Conservation (phyloP, 805 yeast species). For the Wickerhamiella shivajii region DNA sequence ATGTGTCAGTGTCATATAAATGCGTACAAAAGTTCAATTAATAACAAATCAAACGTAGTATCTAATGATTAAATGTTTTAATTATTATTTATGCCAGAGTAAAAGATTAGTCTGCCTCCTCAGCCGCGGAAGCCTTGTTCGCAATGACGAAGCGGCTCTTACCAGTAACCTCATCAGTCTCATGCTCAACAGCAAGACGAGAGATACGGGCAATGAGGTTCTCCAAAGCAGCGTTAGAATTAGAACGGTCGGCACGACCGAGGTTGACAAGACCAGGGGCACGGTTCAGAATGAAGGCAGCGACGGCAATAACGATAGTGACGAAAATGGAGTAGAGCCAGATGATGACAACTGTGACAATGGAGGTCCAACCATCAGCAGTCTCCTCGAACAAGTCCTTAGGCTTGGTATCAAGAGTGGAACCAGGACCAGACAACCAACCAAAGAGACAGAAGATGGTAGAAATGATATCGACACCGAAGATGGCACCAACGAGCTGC, state of each 20-base stretch:
- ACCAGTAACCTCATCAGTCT: constrained; percentile 22
- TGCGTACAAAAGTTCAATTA: background rate
- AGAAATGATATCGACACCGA: constrained; percentile 79
- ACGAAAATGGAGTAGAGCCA: constrained; percentile 94
- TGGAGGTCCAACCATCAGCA: constrained; percentile 82
- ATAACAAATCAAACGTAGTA: background rate
- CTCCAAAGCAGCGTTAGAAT: constrained; percentile 24
- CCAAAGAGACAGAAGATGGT: constrained; percentile 88
- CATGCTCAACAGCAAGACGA: constrained; percentile 27
- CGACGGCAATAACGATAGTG: constrained; percentile 91
- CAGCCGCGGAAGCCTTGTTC: constrained; percentile 24
- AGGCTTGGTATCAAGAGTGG: constrained; percentile 22
- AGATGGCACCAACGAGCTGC: constrained; percentile 92
- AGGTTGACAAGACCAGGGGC: constrained; percentile 22
- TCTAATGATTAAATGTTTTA: background rate
- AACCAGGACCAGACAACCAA: constrained; percentile 46
- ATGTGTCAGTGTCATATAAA: too few species aligned
- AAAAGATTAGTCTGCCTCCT: constrained; percentile 22
- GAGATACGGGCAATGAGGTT: constrained; percentile 26
- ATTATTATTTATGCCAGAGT: constrained; percentile 2
- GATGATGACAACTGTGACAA: constrained; percentile 82
- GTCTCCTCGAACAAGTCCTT: constrained; percentile 34
- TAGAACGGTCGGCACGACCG: constrained; percentile 23
- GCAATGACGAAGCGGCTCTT: constrained; percentile 23
- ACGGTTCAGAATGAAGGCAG: constrained; percentile 59